phyloP scores from a whole-genome alignment of 371 early-diverging fungal genomes.

The Mortierella sp. region DNA sequence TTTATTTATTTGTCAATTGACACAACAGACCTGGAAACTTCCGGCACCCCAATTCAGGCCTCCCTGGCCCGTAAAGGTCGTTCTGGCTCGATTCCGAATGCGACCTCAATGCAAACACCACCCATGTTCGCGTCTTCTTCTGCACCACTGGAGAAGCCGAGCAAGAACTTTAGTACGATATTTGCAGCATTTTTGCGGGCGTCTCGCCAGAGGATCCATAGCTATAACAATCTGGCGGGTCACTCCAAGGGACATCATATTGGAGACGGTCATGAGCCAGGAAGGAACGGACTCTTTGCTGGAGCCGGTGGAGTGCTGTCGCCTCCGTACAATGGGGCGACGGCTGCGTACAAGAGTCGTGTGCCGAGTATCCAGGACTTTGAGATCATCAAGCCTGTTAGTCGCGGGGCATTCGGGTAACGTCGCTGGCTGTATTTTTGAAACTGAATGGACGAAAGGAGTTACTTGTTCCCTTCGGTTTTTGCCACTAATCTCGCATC shows the following conservation, averaged over 20 bases:
- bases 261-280: conserved; percentile 9
- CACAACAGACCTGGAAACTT: not conserved
- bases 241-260: conserved; percentile 23
- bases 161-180: conserved; percentile 54
- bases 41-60: conserved; percentile 20
- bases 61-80: conserved; percentile 11
- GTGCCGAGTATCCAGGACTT: conserved; percentile 88
- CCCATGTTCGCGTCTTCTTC: conserved; percentile 18
- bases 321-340: conserved; percentile 20
- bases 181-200: conserved; percentile 49
- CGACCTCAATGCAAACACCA: conserved; percentile 23
- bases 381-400: conserved; percentile 88
- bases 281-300: conserved; percentile 30
- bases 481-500: too few species aligned
- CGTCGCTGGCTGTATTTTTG: not conserved
- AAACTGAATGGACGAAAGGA: too few species aligned
- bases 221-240: conserved; percentile 38
- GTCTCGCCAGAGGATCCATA: conserved; percentile 48
- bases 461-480: not conserved
- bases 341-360: conserved; percentile 41
- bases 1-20: too few species aligned
- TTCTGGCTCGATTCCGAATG: conserved; percentile 14
- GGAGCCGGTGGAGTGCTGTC: conserved; percentile 21
- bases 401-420: conserved; percentile 88
- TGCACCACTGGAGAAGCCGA: conserved; percentile 31